Evolutionary conservation across 768 basidiomycete species (phyloP).

Genomic region (Kwoniella heveanensis): DNA sequence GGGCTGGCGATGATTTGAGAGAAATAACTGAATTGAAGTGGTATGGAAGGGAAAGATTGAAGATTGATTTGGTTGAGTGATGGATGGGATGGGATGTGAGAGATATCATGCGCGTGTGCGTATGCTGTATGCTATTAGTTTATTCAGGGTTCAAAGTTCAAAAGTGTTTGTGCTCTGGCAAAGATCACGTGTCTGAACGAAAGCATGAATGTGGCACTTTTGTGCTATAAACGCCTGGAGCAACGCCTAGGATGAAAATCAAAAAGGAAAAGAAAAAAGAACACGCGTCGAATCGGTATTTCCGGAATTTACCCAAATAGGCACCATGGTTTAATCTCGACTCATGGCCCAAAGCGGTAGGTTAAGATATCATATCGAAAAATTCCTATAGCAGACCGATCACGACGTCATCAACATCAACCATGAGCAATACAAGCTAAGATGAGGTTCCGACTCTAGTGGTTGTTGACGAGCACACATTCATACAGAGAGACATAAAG

Average conservation of each 20-base stretch:
- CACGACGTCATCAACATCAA: constrained; percentile 1
- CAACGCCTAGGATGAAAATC: background rate
- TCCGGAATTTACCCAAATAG: background rate
- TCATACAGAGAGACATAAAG: too few species aligned
- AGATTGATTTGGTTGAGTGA: background rate
- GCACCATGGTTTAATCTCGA: background rate
- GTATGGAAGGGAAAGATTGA: background rate
- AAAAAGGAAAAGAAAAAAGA: background rate
- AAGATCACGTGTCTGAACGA: too few species aligned
- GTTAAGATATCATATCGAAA: background rate
- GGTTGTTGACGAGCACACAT: too few species aligned
- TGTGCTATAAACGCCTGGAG: too few species aligned
- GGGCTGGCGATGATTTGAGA: background rate
- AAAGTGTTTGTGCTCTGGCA: background rate
- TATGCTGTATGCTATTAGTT: too few species aligned
- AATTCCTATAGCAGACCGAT: background rate
- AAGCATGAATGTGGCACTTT: too few species aligned
- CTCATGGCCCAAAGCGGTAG: background rate
- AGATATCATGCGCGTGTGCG: background rate
- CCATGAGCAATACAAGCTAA: too few species aligned
- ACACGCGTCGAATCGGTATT: constrained; percentile 1
- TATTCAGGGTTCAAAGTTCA: background rate
- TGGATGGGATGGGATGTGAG: background rate
- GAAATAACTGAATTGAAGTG: too few species aligned
- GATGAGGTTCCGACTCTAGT: too few species aligned